Conservation (phyloP, 768 basidiomycete genomes). For the Hortiboletus campestris region DNA sequence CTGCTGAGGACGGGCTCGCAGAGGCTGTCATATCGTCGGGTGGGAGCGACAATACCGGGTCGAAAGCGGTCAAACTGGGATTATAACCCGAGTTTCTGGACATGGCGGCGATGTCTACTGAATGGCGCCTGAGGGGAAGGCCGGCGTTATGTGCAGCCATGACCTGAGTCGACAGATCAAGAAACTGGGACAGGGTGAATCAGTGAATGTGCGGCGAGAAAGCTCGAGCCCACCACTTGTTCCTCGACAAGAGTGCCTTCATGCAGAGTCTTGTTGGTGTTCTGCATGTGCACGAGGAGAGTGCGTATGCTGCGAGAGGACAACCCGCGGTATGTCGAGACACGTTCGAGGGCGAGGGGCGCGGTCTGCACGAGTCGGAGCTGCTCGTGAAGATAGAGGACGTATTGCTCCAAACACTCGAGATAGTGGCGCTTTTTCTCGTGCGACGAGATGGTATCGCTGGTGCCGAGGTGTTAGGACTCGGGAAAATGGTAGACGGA, state of each 20-base stretch:
- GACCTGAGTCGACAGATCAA: constrained; percentile 30
- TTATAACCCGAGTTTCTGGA: constrained; percentile 10
- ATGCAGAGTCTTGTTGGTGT: constrained; percentile 50
- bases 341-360: constrained; percentile 50
- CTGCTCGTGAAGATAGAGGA: constrained; percentile 63
- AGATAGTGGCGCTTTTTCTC: constrained; percentile 76
- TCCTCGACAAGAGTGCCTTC: constrained; percentile 52
- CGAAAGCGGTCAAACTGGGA: constrained; percentile 15
- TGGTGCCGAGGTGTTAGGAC: constrained; percentile 17
- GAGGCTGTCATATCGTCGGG: constrained; percentile 20
- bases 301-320: constrained; percentile 67
- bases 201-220: neutral
- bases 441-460: constrained; percentile 74
- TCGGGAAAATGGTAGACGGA: neutral
- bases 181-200: constrained; percentile 19
- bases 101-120: constrained; percentile 23
- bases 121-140: constrained; percentile 32
- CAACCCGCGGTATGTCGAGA: constrained; percentile 51
- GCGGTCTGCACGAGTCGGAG: constrained; percentile 47
- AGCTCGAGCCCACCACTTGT: constrained; percentile 40
- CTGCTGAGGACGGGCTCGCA: constrained; percentile 23
- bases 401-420: constrained; percentile 71
- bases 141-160: constrained; percentile 23
- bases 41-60: constrained; percentile 11
- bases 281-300: constrained; percentile 69